phyloP scores from a whole-genome alignment of 345 rosid species.

The Eucalyptus paniculata region DNA sequence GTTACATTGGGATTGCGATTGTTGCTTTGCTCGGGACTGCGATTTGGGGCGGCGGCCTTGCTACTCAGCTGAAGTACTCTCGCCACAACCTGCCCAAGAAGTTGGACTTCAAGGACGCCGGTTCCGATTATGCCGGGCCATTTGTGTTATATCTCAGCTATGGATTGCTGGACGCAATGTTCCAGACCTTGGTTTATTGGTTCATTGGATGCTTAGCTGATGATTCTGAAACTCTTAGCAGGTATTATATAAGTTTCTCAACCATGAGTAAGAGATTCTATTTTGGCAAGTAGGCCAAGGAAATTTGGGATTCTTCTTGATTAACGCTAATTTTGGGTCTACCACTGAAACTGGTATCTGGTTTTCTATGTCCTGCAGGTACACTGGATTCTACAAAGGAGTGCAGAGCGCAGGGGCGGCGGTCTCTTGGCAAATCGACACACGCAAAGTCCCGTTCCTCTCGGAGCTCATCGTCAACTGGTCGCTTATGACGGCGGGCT shows the following conservation, averaged over 20 bases:
- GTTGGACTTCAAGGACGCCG: constrained; percentile 66
- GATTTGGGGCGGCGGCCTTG: constrained; percentile 81
- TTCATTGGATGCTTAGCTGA: constrained; percentile 77
- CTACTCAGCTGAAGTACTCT: constrained; percentile 45
- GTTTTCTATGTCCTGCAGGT: constrained; percentile 18
- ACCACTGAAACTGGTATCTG: background rate
- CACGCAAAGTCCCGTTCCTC: constrained; percentile 45
- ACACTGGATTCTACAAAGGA: constrained; percentile 85
- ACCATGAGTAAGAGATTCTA: background rate
- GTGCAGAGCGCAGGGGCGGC: constrained; percentile 96
- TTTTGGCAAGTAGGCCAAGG: background rate
- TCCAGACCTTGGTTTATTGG: constrained; percentile 86
- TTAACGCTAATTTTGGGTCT: background rate
- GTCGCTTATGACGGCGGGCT: constrained; percentile 67
- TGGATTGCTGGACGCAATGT: constrained; percentile 81
- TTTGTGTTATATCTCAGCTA: constrained; percentile 64
- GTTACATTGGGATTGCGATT: constrained; percentile 51
- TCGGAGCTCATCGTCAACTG: constrained; percentile 57
- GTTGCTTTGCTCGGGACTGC: constrained; percentile 53
- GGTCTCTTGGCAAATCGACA: constrained; percentile 87
- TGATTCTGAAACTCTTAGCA: constrained; percentile 81
- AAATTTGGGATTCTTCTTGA: background rate
- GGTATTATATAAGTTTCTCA: constrained; percentile 3
- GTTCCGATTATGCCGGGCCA: constrained; percentile 47
- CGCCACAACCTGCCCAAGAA: constrained; percentile 11